Conservation (phyloP, 768 basidiomycete genomes). For the Pholiota microspora region DNA sequence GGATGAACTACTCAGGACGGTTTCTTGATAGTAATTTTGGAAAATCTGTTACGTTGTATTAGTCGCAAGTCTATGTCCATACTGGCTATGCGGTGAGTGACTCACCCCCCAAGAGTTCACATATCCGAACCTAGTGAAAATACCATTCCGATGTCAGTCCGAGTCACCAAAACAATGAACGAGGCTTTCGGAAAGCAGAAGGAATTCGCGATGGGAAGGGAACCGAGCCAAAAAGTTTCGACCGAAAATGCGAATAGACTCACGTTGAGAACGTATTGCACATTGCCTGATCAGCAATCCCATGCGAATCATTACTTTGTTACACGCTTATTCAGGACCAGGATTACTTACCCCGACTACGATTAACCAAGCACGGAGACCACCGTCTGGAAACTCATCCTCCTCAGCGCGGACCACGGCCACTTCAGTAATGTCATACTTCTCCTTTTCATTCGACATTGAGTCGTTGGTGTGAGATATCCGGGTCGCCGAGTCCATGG, state of each 20-base stretch:
- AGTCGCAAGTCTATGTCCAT: background rate
- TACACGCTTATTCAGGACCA: background rate
- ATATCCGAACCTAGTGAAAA: slow-evolving; percentile 52
- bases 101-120: slow-evolving; percentile 76
- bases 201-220: background rate
- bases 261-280: slow-evolving; percentile 46
- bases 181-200: background rate
- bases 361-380: slow-evolving; percentile 42
- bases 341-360: slow-evolving; percentile 38
- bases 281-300: slow-evolving; percentile 32
- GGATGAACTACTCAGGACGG: slow-evolving; percentile 42
- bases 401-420: slow-evolving; percentile 5
- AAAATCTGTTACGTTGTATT: slow-evolving; percentile 46
- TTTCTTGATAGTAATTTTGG: slow-evolving; percentile 68
- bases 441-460: background rate
- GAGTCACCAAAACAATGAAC: background rate
- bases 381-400: slow-evolving; percentile 43
- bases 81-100: slow-evolving; percentile 7
- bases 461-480: background rate
- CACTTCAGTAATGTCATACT: background rate
- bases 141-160: slow-evolving; percentile 7
- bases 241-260: slow-evolving; percentile 17
- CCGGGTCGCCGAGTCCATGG: background rate
- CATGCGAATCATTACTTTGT: background rate
- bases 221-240: background rate